phyloP scores from a whole-genome alignment of 1,284 basidiomycete species.

The Leccinum griseonigrum region DNA sequence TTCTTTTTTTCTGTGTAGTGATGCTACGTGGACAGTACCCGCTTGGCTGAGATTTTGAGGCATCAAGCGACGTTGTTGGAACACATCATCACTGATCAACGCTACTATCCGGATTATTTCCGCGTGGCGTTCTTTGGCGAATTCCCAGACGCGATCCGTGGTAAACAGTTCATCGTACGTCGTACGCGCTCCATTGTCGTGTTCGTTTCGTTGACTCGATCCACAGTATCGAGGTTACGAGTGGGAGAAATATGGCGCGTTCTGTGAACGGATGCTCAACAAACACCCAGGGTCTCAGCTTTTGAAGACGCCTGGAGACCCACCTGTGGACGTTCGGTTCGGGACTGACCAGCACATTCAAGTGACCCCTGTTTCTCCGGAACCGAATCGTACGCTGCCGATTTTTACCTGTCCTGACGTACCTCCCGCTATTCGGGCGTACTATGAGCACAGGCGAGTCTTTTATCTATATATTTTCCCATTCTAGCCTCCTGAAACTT shows the following conservation, averaged over 20 bases:
- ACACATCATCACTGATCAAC: constrained; percentile 78
- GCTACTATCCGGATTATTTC: constrained; percentile 92
- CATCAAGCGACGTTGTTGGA: constrained; percentile 85
- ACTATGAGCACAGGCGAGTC: constrained; percentile 81
- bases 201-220: constrained; percentile 1
- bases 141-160: constrained; percentile 80
- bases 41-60: constrained; percentile 80
- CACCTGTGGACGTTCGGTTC: constrained; percentile 77
- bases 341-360: constrained; percentile 87
- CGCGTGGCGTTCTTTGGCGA: constrained; percentile 91
- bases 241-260: constrained; percentile 85
- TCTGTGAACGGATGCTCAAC: constrained; percentile 90
- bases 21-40: constrained; percentile 45
- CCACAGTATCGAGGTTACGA: constrained; percentile 84
- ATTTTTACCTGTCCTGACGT: constrained; percentile 89
- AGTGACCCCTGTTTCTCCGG: constrained; percentile 82
- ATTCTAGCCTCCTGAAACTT: background rate
- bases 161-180: constrained; percentile 85
- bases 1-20: constrained; percentile 4
- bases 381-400: constrained; percentile 76
- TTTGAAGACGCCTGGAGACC: constrained; percentile 73
- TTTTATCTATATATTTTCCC: background rate
- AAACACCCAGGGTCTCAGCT: constrained; percentile 90
- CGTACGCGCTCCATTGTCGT: background rate
- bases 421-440: constrained; percentile 74